Percentiles rank a stretch among this genome's conserved stretches.
These are phyloP conservation scores for Anthostomella pinea DNA, from an alignment of 2,329 filamentous ascomycete species.

Conservation along the genomic window DNA sequence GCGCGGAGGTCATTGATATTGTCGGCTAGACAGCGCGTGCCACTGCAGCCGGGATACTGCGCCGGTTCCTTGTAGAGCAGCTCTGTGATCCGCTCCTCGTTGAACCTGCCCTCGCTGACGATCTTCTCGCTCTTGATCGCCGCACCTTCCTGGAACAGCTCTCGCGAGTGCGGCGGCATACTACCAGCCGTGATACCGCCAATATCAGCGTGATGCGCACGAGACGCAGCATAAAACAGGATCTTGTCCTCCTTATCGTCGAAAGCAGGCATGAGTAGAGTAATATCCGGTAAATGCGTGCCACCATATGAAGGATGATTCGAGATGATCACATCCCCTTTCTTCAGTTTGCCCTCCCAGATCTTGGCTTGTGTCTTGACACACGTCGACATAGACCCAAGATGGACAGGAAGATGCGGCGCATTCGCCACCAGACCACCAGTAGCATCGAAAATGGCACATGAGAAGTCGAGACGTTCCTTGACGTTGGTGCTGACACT, in stretches of 20 bases:
- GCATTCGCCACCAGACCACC: constrained; percentile 77
- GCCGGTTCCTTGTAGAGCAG: constrained; percentile 68
- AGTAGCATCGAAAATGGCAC: constrained; percentile 73
- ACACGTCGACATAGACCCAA: constrained; percentile 84
- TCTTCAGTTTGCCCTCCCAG: constrained; percentile 74
- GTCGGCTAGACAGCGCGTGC: constrained; percentile 70
- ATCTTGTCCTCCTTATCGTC: constrained; percentile 63
- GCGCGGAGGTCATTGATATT: constrained; percentile 80
- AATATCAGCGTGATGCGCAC: constrained; percentile 80
- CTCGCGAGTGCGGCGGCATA: constrained; percentile 68
- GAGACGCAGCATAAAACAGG: constrained; percentile 77
- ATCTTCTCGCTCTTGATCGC: constrained; percentile 62
- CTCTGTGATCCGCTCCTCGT: constrained; percentile 69
- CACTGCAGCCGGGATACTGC: constrained; percentile 67
- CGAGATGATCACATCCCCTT: constrained; percentile 77
- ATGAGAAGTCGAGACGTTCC: constrained; percentile 79
- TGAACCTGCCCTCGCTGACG: constrained; percentile 71
- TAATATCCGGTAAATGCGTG: constrained; percentile 81
- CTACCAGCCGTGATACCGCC: constrained; percentile 72
- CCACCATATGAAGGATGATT: constrained; percentile 84
- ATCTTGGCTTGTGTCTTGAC: constrained; percentile 76
- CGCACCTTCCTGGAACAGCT: constrained; percentile 56
- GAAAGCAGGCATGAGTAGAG: constrained; percentile 76
- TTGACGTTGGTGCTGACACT: constrained; percentile 79
- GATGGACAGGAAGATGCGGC: constrained; percentile 76